Conservation (phyloP, 2,329 filamentous ascomycete species). For the Cladorrhinum sp. region DNA sequence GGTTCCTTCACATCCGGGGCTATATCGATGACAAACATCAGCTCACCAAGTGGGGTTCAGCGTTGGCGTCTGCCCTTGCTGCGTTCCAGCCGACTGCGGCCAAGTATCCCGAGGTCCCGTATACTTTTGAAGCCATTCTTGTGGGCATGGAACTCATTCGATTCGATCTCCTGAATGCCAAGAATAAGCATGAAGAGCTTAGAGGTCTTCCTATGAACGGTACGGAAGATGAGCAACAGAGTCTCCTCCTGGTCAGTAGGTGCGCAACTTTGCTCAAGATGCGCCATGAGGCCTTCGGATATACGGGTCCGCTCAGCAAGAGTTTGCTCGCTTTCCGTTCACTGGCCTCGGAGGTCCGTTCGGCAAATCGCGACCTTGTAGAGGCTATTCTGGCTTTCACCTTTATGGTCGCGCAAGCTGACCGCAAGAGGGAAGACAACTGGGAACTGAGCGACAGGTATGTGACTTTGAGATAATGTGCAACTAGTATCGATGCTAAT, state of each 20-base stretch:
- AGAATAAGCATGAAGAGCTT: slow-evolving; percentile 54
- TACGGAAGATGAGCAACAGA: slow-evolving; percentile 69
- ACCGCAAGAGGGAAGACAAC: slow-evolving; percentile 65
- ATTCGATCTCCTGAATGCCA: slow-evolving; percentile 71
- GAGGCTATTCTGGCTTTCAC: slow-evolving; percentile 79
- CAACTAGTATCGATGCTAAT: slow-evolving; percentile 17
- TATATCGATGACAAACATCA: slow-evolving; percentile 78
- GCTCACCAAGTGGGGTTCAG: slow-evolving; percentile 80
- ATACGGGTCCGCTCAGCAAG: slow-evolving; percentile 90
- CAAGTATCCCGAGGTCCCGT: slow-evolving; percentile 41
- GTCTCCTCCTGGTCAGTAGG: slow-evolving; percentile 79
- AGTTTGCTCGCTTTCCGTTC: slow-evolving; percentile 85
- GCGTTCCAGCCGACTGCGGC: slow-evolving; percentile 54
- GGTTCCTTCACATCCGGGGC: slow-evolving; percentile 83
- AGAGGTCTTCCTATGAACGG: slow-evolving; percentile 55
- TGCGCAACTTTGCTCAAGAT: slow-evolving; percentile 80
- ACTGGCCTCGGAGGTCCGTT: slow-evolving; percentile 74
- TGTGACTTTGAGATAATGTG: slow-evolving; percentile 30
- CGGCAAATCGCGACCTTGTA: slow-evolving; percentile 74
- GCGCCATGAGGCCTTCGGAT: slow-evolving; percentile 80
- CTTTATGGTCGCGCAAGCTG: slow-evolving; percentile 75
- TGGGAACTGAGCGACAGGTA: slow-evolving; percentile 70
- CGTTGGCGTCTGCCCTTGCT: slow-evolving; percentile 67
- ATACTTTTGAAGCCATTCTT: slow-evolving; percentile 73
- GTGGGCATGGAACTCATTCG: slow-evolving; percentile 83